These are phyloP conservation scores for Gonapodya prolifera DNA, from an alignment of 192 early-diverging fungal species.

Conservation along the genomic window DNA sequence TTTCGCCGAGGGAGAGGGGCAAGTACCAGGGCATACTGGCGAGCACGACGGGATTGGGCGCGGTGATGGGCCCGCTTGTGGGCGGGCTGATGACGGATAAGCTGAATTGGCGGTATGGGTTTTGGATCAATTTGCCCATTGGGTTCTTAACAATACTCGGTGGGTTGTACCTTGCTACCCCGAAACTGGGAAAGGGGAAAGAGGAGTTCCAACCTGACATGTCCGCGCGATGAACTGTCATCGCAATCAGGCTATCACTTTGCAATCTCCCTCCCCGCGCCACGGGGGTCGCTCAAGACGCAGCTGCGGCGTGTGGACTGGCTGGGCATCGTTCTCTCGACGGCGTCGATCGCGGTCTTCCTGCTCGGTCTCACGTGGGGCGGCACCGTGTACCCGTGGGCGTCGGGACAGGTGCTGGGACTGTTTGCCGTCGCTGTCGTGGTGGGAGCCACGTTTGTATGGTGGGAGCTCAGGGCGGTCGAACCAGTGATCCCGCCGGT, in stretches of 20 bases:
- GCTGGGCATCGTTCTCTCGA: neutral
- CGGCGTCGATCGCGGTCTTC: neutral
- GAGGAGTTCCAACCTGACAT: no score
- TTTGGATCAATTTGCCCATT: slow-evolving; percentile 8
- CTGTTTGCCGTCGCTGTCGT: neutral
- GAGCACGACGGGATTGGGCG: neutral
- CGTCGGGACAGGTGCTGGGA: neutral
- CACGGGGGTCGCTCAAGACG: neutral
- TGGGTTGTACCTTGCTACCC: no score
- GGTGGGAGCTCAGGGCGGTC: neutral
- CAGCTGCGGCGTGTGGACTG: neutral
- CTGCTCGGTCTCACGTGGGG: slow-evolving; percentile 3
- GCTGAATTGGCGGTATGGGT: slow-evolving; percentile 2
- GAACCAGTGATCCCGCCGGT: slow-evolving; percentile 5
- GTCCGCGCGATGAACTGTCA: no score
- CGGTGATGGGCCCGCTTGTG: slow-evolving; percentile 9
- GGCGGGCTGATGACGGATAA: slow-evolving; percentile 8
- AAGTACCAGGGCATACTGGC: slow-evolving; percentile 8
- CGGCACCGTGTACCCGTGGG: neutral
- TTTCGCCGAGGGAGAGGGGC: slow-evolving; percentile 9
- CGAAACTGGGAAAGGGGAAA: no score
- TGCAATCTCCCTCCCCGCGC: neutral
- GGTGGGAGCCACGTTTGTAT: neutral
- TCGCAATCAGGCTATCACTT: neutral
- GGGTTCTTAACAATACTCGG: neutral